Evolutionary conservation across 2,329 filamentous ascomycete genomes (phyloP), one percentile per base, ranked within the genome.

Genomic region (Eutypella sp.): DNA sequence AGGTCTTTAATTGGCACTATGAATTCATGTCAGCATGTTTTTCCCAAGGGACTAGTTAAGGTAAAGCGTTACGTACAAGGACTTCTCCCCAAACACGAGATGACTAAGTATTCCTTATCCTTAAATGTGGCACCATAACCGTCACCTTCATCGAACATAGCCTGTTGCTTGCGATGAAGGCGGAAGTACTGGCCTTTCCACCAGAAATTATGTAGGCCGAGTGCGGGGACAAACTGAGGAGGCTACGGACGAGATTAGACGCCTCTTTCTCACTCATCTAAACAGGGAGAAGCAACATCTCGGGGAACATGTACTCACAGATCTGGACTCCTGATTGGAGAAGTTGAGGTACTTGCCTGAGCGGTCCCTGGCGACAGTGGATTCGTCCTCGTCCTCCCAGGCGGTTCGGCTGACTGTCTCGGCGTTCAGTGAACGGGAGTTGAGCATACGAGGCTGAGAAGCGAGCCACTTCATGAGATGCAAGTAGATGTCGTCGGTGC

Each of bases 381-480:
- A 53, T 29, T 53, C 66, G 36, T 63, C 64, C 42, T 64, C 63
- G 48, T 66, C 63, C 23, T 63, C 78, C 78, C 79, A 82, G 0
- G 76, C 75, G 16, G 70, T 76, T 54, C 70, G 74, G 42, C 69
- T 71, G 2, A 71, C 69, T 1, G 78, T 82, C 57, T 82, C 75
- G 6, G 78, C 79, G 50, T 72, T 75, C 15, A 82, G 63, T 5
- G 70, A 70, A 13, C 76, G 71, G 31, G 76, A 78, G 40, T 72
- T 72, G 25, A 67, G 67, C 48, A 79, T 72, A 19, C 66, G 68
- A 9, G 74, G 73, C 56, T 82, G 75, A 34, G 70, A 60, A 0
- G 75, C 74, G 7, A 83, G 69, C 68, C 76, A 84, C 43, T 74
- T 71, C 68, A 83, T 80, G 41, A 84, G 55, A 43, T 83, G 75